Evolutionary conservation across 495 filamentous ascomycete genomes (phyloP).

Genomic region (Penicillium malachiteum): DNA sequence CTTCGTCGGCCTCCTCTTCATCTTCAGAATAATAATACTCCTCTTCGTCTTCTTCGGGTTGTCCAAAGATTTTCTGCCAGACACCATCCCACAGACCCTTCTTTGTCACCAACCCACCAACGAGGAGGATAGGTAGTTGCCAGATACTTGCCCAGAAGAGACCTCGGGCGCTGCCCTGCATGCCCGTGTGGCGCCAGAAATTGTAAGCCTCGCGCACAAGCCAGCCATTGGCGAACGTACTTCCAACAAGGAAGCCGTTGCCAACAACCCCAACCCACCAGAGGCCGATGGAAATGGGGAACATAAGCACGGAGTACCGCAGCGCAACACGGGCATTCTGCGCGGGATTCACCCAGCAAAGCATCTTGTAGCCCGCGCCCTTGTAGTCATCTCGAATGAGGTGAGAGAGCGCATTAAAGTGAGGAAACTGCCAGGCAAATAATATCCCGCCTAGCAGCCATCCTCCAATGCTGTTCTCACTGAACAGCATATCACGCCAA

Average conservation of each 20-base stretch:
- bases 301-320: slow-evolving; percentile 81
- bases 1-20: slow-evolving; percentile 24
- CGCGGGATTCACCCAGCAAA: slow-evolving; percentile 82
- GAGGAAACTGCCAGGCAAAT: slow-evolving; percentile 97
- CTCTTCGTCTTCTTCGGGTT: slow-evolving; percentile 44
- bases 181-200: slow-evolving; percentile 78
- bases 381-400: slow-evolving; percentile 86
- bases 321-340: slow-evolving; percentile 82
- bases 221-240: slow-evolving; percentile 82
- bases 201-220: slow-evolving; percentile 74
- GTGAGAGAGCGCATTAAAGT: slow-evolving; percentile 93
- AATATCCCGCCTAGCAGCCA: slow-evolving; percentile 85
- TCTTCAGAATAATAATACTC: slow-evolving; percentile 44
- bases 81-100: slow-evolving; percentile 89
- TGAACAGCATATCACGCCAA: slow-evolving; percentile 78
- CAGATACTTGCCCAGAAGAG: slow-evolving; percentile 98
- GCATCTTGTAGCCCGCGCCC: slow-evolving; percentile 85
- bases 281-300: slow-evolving; percentile 82
- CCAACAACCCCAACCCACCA: slow-evolving; percentile 85
- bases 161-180: slow-evolving; percentile 75
- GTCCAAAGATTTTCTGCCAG: slow-evolving; percentile 65
- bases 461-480: slow-evolving; percentile 70
- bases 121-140: slow-evolving; percentile 89
- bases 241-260: slow-evolving; percentile 78
- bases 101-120: slow-evolving; percentile 89